Conservation (phyloP, 306 rosid genomes). For the Dicorynia guianensis region DNA sequence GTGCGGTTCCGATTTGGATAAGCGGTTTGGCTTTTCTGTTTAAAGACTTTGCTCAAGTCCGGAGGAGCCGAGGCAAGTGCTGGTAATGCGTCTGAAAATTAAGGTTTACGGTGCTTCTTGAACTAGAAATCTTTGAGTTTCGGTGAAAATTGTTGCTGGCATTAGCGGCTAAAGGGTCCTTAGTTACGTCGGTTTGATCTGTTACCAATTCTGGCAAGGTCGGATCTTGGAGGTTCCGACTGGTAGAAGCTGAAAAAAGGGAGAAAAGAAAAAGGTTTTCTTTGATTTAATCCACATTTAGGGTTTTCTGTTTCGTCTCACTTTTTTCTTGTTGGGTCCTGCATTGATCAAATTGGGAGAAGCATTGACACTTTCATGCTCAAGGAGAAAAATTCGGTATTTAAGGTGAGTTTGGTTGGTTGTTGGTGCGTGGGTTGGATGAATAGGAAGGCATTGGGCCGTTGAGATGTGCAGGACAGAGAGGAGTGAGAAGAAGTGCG, state of each 20-base stretch:
- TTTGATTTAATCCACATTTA: slow-evolving; percentile 29
- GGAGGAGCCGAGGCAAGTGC: slow-evolving; percentile 7
- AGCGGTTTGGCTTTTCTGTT: slow-evolving; percentile 4
- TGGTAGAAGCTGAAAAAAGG: not conserved
- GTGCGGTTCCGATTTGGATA: slow-evolving; percentile 31
- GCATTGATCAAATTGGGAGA: slow-evolving; percentile 47
- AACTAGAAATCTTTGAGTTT: not conserved
- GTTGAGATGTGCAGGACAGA: slow-evolving; percentile 42
- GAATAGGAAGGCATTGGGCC: slow-evolving; percentile 30
- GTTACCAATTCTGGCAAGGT: not conserved
- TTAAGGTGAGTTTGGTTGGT: not conserved
- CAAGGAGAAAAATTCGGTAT: not conserved
- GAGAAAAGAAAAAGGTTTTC: not conserved
- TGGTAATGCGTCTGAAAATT: slow-evolving; percentile 40
- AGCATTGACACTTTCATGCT: not conserved
- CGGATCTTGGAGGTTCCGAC: slow-evolving; percentile 33
- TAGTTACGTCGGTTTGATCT: slow-evolving; percentile 2
- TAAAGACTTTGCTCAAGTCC: not conserved
- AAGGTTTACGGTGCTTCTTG: slow-evolving; percentile 3
- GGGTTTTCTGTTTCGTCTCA: slow-evolving; percentile 34
- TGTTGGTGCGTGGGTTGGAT: not conserved
- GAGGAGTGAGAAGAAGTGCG: slow-evolving; percentile 37
- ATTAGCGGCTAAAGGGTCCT: not conserved
- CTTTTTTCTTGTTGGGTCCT: slow-evolving; percentile 34
- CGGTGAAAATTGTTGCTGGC: not conserved